Conservation (phyloP, 768 basidiomycete genomes). For the Mycena kentingensis region DNA sequence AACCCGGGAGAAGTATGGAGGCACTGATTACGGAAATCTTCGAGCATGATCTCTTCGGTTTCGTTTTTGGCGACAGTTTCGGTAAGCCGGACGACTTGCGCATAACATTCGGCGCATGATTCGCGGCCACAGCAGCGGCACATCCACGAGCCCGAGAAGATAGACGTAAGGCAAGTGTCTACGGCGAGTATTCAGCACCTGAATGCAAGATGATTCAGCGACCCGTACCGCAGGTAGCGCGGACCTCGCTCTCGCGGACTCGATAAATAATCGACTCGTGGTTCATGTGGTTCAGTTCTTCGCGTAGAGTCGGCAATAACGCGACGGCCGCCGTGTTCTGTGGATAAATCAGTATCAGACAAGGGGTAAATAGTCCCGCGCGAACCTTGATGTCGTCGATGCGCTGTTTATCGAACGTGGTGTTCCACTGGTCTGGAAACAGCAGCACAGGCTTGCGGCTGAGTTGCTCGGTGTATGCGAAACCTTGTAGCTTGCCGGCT, state of each 20-base stretch:
- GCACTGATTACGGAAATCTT: constrained; percentile 58
- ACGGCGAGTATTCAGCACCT: constrained; percentile 10
- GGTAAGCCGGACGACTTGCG: constrained; percentile 66
- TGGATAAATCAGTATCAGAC: constrained; percentile 10
- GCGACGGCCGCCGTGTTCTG: constrained; percentile 70
- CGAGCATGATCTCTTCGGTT: constrained; percentile 50
- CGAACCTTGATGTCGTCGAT: constrained; percentile 63
- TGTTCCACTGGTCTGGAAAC: constrained; percentile 71
- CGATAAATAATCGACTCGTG: constrained; percentile 64
- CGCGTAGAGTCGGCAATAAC: constrained; percentile 63
- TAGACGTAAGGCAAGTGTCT: constrained; percentile 95
- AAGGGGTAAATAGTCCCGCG: background rate
- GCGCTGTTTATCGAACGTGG: constrained; percentile 49
- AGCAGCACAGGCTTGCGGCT: constrained; percentile 63
- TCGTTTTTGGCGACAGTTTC: constrained; percentile 48
- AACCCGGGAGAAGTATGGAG: constrained; percentile 73
- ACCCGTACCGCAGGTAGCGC: constrained; percentile 83
- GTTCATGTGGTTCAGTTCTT: constrained; percentile 64
- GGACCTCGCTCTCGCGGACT: constrained; percentile 77
- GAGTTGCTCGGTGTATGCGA: constrained; percentile 69
- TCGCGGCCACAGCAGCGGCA: constrained; percentile 90
- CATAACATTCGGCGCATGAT: constrained; percentile 82
- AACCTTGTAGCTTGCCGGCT: constrained; percentile 59
- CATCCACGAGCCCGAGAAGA: constrained; percentile 89
- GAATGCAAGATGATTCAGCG: background rate